Evolutionary conservation across 768 basidiomycete genomes (phyloP).

Genomic region (Dacryopinax primogenitus): DNA sequence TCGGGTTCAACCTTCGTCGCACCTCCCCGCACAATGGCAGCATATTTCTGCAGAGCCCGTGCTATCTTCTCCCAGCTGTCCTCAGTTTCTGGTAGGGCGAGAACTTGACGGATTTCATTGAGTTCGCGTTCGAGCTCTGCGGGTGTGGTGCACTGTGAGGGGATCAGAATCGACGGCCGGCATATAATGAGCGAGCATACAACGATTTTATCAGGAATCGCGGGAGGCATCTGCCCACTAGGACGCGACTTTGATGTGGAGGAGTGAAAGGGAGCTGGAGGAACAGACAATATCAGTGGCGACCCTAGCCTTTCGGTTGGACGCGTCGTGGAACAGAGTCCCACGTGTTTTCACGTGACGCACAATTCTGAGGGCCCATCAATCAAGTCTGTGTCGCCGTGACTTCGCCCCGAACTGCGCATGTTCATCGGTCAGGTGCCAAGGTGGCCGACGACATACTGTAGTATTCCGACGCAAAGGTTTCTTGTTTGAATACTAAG

Average conservation of each 20-base stretch:
- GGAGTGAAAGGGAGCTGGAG: no score
- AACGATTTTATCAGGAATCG: conserved; percentile 17
- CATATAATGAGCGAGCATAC: conserved; percentile 7
- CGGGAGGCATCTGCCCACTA: conserved; percentile 14
- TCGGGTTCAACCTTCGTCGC: conserved; percentile 37
- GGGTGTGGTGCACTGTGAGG: conserved; percentile 18
- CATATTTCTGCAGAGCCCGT: conserved; percentile 37
- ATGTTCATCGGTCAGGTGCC: not conserved
- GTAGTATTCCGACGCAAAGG: not conserved
- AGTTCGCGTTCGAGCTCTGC: conserved; percentile 16
- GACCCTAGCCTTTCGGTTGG: not conserved
- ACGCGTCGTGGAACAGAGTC: not conserved
- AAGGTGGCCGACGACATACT: not conserved
- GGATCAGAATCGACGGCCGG: not conserved
- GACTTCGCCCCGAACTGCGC: not conserved
- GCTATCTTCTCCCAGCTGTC: conserved; percentile 66
- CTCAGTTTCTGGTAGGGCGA: conserved; percentile 44
- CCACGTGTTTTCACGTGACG: conserved; percentile 1
- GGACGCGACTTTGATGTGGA: not conserved
- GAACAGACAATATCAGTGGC: not conserved
- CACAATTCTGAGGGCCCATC: not conserved
- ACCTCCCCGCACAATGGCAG: conserved; percentile 39
- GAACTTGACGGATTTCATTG: conserved; percentile 14
- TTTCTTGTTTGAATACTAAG: not conserved
- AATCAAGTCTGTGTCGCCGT: not conserved